phyloP scores from a whole-genome alignment of 352 stramenopile species.

The Globisporangium lucens region DNA sequence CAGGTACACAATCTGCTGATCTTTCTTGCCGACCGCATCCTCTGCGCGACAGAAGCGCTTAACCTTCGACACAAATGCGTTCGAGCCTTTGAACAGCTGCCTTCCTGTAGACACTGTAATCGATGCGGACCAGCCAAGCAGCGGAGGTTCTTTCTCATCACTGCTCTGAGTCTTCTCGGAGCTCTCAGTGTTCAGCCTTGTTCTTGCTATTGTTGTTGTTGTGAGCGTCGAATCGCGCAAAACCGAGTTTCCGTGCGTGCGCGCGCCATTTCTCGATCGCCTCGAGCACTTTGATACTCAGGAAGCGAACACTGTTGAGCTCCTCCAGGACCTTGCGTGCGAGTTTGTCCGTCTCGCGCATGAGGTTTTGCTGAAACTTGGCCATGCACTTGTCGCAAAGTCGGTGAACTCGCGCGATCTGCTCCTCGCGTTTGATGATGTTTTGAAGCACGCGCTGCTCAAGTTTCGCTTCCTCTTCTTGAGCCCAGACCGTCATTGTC shows the following conservation, averaged over 20 bases:
- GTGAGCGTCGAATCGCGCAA: slow-evolving; percentile 33
- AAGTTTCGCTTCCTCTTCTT: slow-evolving; percentile 60
- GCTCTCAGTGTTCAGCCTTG: neutral
- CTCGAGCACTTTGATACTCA: slow-evolving; percentile 73
- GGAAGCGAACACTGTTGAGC: slow-evolving; percentile 52
- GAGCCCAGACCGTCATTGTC: slow-evolving; percentile 54
- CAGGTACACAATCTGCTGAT: slow-evolving; percentile 65
- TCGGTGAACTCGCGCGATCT: slow-evolving; percentile 32
- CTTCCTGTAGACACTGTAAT: slow-evolving; percentile 67
- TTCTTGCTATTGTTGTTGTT: neutral
- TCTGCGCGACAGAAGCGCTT: slow-evolving; percentile 68
- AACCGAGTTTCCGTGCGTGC: slow-evolving; percentile 49
- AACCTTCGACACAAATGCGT: slow-evolving; percentile 62
- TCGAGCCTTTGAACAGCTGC: slow-evolving; percentile 67
- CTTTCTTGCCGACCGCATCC: slow-evolving; percentile 48
- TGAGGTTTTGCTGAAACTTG: slow-evolving; percentile 63
- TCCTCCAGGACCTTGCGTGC: slow-evolving; percentile 39
- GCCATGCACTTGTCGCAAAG: slow-evolving; percentile 57
- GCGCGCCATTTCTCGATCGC: slow-evolving; percentile 57
- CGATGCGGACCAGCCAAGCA: slow-evolving; percentile 61
- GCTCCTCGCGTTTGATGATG: slow-evolving; percentile 63
- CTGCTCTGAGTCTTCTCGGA: neutral
- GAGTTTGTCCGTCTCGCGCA: slow-evolving; percentile 34
- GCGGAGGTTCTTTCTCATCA: slow-evolving; percentile 19
- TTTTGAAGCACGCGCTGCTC: slow-evolving; percentile 51